Evolutionary conservation across 768 basidiomycete genomes (phyloP).

Genomic region (Pleurotus salmoneostramineus): DNA sequence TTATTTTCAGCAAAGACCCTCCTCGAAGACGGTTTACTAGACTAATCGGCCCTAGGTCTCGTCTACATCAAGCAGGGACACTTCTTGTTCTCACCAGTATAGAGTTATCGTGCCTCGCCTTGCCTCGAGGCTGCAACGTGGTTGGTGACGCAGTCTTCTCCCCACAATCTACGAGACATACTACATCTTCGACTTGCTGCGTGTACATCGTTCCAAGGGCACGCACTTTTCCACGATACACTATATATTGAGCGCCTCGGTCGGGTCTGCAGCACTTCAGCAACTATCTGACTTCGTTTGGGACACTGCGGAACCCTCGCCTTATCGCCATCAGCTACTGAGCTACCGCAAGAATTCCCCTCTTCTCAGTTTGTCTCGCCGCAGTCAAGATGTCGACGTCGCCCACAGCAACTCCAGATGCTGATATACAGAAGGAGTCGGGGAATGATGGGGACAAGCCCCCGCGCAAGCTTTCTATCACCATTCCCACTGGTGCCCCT

Average conservation of each 20-base stretch:
- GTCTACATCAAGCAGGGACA: not conserved
- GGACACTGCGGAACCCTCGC: not conserved
- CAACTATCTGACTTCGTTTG: not conserved
- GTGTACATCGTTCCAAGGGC: constrained; percentile 2
- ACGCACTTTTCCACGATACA: not conserved
- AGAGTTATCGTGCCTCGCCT: not conserved
- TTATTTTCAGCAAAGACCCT: no score
- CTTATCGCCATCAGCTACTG: not conserved
- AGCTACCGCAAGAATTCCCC: not conserved
- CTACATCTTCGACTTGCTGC: not conserved
- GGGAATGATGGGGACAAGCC: not conserved
- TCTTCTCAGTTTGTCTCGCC: not conserved
- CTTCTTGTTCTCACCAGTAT: not conserved
- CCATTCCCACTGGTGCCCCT: not conserved
- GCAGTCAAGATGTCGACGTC: not conserved
- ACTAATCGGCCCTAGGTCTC: not conserved
- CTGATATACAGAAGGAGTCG: not conserved
- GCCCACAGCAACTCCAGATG: not conserved
- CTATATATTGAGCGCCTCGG: constrained; percentile 1
- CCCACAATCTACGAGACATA: not conserved
- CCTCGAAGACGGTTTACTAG: not conserved
- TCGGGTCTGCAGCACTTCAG: not conserved
- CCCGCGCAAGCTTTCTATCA: not conserved
- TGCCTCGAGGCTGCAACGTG: constrained; percentile 7
- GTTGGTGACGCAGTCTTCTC: not conserved